Evolutionary conservation across 768 basidiomycete genomes (phyloP), one percentile per base, ranked within the genome.

Genomic region (Russula ochroleuca): DNA sequence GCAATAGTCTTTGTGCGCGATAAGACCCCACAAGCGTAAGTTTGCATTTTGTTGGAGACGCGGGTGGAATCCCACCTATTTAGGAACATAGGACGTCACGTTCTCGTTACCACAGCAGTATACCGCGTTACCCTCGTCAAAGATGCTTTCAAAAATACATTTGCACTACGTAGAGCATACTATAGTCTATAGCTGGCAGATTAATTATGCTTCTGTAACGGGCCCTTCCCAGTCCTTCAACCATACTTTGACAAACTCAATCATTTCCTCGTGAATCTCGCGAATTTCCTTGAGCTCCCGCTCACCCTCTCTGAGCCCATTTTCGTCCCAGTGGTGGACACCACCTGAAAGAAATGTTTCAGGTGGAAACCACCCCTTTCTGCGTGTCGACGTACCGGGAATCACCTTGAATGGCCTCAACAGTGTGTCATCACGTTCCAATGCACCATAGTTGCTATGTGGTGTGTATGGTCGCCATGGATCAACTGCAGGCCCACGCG

Each of bases 381-480:
- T 2, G 5, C 11, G 37, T 21, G 37, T 63, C 56, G 19, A 78
- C 86, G 28, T 67, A 93, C 93, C 79, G 11, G 87, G 87, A 62
- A 97, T 97, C 47, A 95, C 70, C 72, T 94, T 94, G 76, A 93
- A 93, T 0, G 95, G 95, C 43, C 81, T 79, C 40, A 85, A 70
- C 17, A 86, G 74, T 0, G 92, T 93, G 73, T 94, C 92, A 48
- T 79, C 73, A 19, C 94, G 79, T 52, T 84, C 78, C 7, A 75
- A 70, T 3, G 93, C 92, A 55, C 58, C 83, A 49, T 74, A 72
- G 55, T 81, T 78, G 67, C 89, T 90, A 72, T 92, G 92, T 0
- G 91, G 90, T 10, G 90, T 92, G 69, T 84, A 85, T 0, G 93
- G 92, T 61, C 88, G 82, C 94, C 94, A 97, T 17, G 94, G 93